A percentile compares a stretch with the other conserved stretches of the same genome.
Evolutionary conservation across 352 stramenopile genomes (phyloP).

Genomic region (Phytopythium delawarense): DNA sequence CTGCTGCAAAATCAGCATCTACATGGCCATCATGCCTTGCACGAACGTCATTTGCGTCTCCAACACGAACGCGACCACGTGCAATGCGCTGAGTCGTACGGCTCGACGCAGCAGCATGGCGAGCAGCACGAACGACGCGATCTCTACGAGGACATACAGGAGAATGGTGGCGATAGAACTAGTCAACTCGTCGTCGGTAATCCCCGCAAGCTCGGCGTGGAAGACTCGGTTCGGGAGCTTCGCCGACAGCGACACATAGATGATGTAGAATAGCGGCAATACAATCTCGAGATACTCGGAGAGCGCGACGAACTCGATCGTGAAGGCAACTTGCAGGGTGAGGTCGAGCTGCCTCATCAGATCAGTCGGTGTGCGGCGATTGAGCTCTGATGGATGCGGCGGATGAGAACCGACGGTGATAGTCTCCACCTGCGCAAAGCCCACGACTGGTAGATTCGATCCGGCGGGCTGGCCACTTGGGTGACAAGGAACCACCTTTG

Average conservation of each 20-base stretch:
- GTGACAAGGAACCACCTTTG: too few species aligned
- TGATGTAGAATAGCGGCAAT: constrained; percentile 27
- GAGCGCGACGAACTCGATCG: constrained; percentile 31
- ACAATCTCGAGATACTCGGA: constrained; percentile 35
- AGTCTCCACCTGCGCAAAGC: too few species aligned
- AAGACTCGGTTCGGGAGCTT: constrained; percentile 24
- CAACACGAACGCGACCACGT: constrained; percentile 35
- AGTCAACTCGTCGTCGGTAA: constrained; percentile 8
- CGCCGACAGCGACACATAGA: constrained; percentile 21
- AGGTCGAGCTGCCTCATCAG: background rate
- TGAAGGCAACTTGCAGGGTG: constrained; percentile 19
- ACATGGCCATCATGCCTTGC: constrained; percentile 27
- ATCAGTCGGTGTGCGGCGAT: background rate
- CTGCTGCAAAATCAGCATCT: constrained; percentile 19
- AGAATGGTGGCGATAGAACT: constrained; percentile 16
- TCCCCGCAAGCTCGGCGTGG: constrained; percentile 21
- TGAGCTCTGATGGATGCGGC: background rate
- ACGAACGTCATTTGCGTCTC: constrained; percentile 24
- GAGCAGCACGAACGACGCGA: constrained; percentile 20
- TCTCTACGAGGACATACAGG: constrained; percentile 21
- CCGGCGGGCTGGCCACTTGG: too few species aligned
- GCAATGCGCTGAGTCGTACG: constrained; percentile 16
- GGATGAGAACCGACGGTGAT: too few species aligned
- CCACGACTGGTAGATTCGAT: too few species aligned
- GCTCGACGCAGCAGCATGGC: constrained; percentile 10